phyloP scores from a whole-genome alignment of 805 yeast species.

The Zygotorulaspora chibaensis region DNA sequence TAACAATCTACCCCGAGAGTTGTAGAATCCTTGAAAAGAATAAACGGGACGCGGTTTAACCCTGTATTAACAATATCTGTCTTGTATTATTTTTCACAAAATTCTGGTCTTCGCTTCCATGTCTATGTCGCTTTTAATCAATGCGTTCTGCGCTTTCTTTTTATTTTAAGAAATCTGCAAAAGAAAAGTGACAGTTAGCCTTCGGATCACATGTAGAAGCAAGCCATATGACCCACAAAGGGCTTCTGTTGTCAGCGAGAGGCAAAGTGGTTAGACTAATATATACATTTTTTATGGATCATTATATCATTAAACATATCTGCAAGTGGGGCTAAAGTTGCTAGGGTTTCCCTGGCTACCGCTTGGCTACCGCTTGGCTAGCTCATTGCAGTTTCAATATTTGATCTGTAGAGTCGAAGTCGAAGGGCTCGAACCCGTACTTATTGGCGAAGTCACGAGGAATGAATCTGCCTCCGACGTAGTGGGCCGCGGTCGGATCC shows the following conservation, averaged over 20 bases:
- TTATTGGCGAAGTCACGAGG: conserved; percentile 60
- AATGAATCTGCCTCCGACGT: conserved; percentile 87
- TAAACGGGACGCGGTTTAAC: no score
- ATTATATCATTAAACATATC: no score
- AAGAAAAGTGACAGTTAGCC: not conserved
- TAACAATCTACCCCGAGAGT: no score
- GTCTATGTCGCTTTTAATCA: not conserved
- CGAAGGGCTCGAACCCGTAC: conserved; percentile 65
- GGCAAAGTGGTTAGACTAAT: no score
- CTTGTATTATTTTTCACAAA: not conserved
- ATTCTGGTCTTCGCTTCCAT: not conserved
- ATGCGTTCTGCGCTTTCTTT: not conserved
- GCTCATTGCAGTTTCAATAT: conserved; percentile 37
- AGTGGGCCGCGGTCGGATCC: conserved; percentile 49
- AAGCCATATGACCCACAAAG: no score
- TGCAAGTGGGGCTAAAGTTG: not conserved
- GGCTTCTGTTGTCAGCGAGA: no score
- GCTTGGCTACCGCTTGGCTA: no score
- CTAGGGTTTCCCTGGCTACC: not conserved
- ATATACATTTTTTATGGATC: no score
- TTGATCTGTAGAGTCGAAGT: conserved; percentile 56
- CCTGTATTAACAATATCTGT: not conserved
- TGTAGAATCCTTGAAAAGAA: no score
- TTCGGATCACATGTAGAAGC: no score
- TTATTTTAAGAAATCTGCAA: not conserved